Evolutionary conservation across 345 rosid genomes (phyloP).

Genomic region (Bruguiera parviflora): DNA sequence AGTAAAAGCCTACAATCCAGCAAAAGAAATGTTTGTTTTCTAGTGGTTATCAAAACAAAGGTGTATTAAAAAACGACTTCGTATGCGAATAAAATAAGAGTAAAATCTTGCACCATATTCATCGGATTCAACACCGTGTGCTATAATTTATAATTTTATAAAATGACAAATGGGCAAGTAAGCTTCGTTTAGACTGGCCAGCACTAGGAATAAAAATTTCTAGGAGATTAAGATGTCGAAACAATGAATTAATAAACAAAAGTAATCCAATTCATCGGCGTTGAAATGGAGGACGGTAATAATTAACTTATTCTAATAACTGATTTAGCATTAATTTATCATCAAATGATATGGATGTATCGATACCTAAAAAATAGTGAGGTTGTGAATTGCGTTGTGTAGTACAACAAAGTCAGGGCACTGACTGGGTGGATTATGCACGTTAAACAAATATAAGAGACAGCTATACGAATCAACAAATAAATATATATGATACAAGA

Average conservation of each 20-base stretch:
- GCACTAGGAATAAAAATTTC: slow-evolving; percentile 19
- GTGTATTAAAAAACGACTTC: no score
- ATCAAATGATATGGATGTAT: slow-evolving; percentile 10
- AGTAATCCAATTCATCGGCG: slow-evolving; percentile 7
- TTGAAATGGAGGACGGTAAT: slow-evolving; percentile 13
- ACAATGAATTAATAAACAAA: slow-evolving; percentile 6
- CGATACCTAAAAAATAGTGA: slow-evolving; percentile 8
- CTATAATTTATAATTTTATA: not conserved
- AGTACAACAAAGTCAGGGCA: slow-evolving; percentile 14
- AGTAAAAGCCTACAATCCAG: no score
- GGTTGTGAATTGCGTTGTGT: slow-evolving; percentile 13
- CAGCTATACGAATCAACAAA: not conserved
- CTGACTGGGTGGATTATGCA: slow-evolving; percentile 22
- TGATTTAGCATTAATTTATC: slow-evolving; percentile 15
- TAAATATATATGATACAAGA: not conserved
- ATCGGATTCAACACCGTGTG: no score
- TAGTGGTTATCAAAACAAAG: no score
- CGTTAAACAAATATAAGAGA: slow-evolving; percentile 5
- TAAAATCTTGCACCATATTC: no score
- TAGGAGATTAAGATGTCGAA: slow-evolving; percentile 49
- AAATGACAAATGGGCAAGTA: slow-evolving; percentile 23
- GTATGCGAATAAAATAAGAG: no score
- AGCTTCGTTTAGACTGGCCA: slow-evolving; percentile 8
- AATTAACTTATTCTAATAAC: not conserved
- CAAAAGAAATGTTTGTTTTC: no score